Base-by-base conservation (phyloP, 2,329 filamentous ascomycete species). In the Kalmusia sp. region DNA sequence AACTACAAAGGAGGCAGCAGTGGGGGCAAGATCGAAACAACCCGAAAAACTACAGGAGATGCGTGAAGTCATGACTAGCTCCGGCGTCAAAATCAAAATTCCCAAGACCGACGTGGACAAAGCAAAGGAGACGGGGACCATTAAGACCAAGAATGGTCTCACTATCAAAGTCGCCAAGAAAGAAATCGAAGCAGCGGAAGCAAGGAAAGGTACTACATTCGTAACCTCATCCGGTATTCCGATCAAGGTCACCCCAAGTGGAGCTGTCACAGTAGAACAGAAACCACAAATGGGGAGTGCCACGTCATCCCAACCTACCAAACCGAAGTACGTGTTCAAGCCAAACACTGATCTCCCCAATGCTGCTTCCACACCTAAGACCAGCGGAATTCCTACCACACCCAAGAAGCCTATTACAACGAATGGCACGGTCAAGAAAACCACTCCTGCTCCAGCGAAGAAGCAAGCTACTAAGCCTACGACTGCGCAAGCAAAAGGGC, bases 61-160 rank as follows among this genome's bases (percentile, higher is more conserved):
- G 64, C 70, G 67, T 31, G 65, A 67, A 43, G 48, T 73, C 3
- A 68, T 61, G 34, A 62, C 66, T 8, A 61, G 63, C 17, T 70
- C 70, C 3, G 70, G 70, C 1, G 64, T 74, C 6, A 65, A 57
- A 6, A 71, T 73, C 60, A 73, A 73, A 44, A 58, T 74, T 7
- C 68, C 71, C 1, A 64, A 65, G 15, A 28, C 63, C 1, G 46
- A 68, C 14, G 64, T 71, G 2, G 63, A 70, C 44, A 57, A 69
- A n/a, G 69, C 63, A 2, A 72, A 71, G 52, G 67, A 67, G 37
- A 66, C 66, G 2, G 64, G 65, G 7, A 71, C 63, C 0, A 53
- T 73, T 8, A 65, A 64, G 4, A 67, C 68, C 25, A 64, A 64
- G 7, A 69, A 64, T 17, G 71, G 71, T 0, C 54, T 71, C 6